These are phyloP conservation scores for Gardenia jasminoides DNA, from an alignment of 257 asterid genomes.

Conservation along the genomic window DNA sequence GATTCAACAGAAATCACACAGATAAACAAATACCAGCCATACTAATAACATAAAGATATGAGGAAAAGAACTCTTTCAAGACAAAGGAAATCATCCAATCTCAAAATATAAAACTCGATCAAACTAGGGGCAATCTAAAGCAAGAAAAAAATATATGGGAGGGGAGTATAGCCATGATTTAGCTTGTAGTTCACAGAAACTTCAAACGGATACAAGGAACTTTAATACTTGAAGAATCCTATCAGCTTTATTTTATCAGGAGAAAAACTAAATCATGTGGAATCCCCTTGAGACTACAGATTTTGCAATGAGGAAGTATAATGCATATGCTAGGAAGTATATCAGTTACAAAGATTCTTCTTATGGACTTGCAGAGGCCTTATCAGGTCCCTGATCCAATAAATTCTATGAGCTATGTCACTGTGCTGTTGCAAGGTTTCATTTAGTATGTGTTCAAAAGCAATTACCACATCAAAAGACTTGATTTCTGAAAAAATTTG, in stretches of 20 bases:
- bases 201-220: background rate
- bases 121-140: background rate
- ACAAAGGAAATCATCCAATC: background rate
- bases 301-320: background rate
- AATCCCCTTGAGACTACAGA: background rate
- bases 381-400: no score
- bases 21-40: constrained; percentile 16
- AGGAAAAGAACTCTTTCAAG: background rate
- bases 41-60: background rate
- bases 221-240: background rate
- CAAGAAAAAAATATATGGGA: background rate
- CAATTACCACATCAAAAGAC: background rate
- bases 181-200: background rate
- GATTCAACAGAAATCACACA: constrained; percentile 45
- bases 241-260: background rate
- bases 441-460: background rate
- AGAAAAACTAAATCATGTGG: background rate
- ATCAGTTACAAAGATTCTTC: no score
- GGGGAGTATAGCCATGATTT: background rate
- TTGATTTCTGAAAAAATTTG: background rate
- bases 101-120: background rate
- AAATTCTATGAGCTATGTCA: background rate
- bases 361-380: no score
- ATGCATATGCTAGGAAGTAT: background rate
- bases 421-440: background rate